phyloP scores from a whole-genome alignment of 495 filamentous ascomycete genomes.

The Durotheca rogersii region DNA sequence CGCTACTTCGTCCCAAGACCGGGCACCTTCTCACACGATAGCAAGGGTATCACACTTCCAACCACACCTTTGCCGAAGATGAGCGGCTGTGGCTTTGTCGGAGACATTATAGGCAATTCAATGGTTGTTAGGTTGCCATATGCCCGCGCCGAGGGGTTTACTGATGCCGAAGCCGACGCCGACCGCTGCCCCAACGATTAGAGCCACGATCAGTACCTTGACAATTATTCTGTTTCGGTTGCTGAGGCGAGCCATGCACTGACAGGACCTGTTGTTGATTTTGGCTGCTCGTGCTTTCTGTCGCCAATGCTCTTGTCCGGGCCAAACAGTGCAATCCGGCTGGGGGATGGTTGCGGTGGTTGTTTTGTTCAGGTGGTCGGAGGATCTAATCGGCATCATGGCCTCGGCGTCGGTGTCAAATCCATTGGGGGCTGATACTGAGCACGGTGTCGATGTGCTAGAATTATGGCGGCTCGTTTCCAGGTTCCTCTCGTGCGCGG shows the following conservation, averaged over 20 bases:
- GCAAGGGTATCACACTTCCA: neutral
- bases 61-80: neutral
- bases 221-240: slow-evolving; percentile 49
- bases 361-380: slow-evolving; percentile 32
- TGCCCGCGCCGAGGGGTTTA: slow-evolving; percentile 49
- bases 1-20: no score
- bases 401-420: slow-evolving; percentile 54
- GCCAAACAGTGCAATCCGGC: slow-evolving; percentile 51
- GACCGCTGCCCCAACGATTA: slow-evolving; percentile 49
- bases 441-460: slow-evolving; percentile 41
- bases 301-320: slow-evolving; percentile 52
- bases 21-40: no score
- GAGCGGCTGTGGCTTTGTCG: neutral
- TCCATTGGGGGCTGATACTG: slow-evolving; percentile 38
- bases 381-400: slow-evolving; percentile 38
- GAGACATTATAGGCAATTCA: neutral
- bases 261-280: slow-evolving; percentile 46
- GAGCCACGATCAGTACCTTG: slow-evolving; percentile 44
- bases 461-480: slow-evolving; percentile 33
- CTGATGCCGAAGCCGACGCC: slow-evolving; percentile 52
- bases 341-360: slow-evolving; percentile 36
- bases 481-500: slow-evolving; percentile 28
- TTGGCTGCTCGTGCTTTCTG: slow-evolving; percentile 50
- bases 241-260: slow-evolving; percentile 46
- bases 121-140: slow-evolving; percentile 40